Percentiles rank a stretch among this genome's conserved stretches.
These are phyloP conservation scores for Monosporascus sp. DNA, from an alignment of 2,329 filamentous ascomycete genomes.

Conservation along the genomic window DNA sequence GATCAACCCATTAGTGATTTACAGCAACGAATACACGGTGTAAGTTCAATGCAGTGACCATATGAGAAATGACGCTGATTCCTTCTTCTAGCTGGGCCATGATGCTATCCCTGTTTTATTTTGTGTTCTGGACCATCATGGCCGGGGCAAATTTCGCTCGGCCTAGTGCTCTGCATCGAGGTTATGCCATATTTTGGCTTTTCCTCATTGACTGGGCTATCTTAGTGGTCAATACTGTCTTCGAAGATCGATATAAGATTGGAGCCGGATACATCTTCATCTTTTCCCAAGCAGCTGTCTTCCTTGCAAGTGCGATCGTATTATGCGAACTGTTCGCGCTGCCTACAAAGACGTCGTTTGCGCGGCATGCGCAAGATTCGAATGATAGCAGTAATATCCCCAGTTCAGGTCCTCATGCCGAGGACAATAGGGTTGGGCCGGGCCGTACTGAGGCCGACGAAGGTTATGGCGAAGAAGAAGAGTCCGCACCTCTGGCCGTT, in stretches of 20 bases:
- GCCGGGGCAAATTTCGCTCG: slow-evolving; percentile 68
- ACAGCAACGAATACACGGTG: slow-evolving; percentile 81
- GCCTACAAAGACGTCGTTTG: slow-evolving; percentile 65
- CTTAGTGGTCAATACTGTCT: slow-evolving; percentile 67
- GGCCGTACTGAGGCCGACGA: slow-evolving; percentile 14
- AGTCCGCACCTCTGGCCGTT: slow-evolving; percentile 11
- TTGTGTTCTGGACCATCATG: slow-evolving; percentile 71
- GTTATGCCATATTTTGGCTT: slow-evolving; percentile 79
- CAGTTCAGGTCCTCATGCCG: slow-evolving; percentile 16
- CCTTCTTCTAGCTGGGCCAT: slow-evolving; percentile 59
- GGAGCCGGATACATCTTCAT: slow-evolving; percentile 77
- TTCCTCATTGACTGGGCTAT: slow-evolving; percentile 69
- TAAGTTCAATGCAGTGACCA: slow-evolving; percentile 13
- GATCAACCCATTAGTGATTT: slow-evolving; percentile 84
- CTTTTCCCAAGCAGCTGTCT: slow-evolving; percentile 72
- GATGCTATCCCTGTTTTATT: slow-evolving; percentile 76
- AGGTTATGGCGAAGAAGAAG: slow-evolving; percentile 21
- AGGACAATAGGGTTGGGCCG: slow-evolving; percentile 12
- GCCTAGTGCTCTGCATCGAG: slow-evolving; percentile 79
- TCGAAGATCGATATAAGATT: slow-evolving; percentile 71
- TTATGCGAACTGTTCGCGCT: slow-evolving; percentile 78
- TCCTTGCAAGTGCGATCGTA: slow-evolving; percentile 67
- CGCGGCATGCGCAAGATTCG: slow-evolving; percentile 49
- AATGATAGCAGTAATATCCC: slow-evolving; percentile 38
- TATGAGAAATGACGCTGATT: slow-evolving; percentile 6